Base-by-base conservation (phyloP, 805 yeast genomes). In the Komagataella pastoris region DNA sequence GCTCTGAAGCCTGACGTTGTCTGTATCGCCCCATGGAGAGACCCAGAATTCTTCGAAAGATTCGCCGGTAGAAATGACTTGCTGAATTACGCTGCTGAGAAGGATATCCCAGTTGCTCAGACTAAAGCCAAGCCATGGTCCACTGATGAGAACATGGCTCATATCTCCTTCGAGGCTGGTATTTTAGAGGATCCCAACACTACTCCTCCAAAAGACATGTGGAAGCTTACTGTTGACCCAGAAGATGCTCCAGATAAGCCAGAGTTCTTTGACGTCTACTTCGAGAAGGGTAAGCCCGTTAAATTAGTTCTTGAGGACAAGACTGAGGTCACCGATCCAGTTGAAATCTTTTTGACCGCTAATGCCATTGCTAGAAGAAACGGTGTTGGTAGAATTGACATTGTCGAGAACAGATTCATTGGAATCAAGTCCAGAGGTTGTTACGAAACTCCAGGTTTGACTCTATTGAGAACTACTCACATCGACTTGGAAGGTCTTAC, bases 101-200 rank as follows among this genome's bases (percentile, higher is more conserved):
- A 93, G 79, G 80, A 78, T 61, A 93, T 93, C 60, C 96, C 95
- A 57, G 99, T 93, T 54, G 76, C 95, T 49, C 99, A 93, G 76
- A 93, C 99, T 59, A 89, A 89, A 72, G 88, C 98, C 58, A 93
- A 93, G 77, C 99, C 99, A 61, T 93, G 99, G 99, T 90, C 98
- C 44, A 93, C 99, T 53, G 99, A 93, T 69, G 99, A 93, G 76
- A 93, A 93, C 80, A 75, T 91, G 81, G 99, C 98, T 48, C 99
- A 93, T 73, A 93, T 93, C 69, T 91, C 98, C 45, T 93, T 87
- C 69, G 99, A 93, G 77, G 99, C 99, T 57, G 99, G 99, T 73
- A 93, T 93, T 60, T 81, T 93, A 65, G 99, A 93, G 75, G 96
- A 93, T 74, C 99, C 99, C 66, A 87, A 93, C 70, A 83, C 91